These are phyloP conservation scores for Populus tremula DNA, from an alignment of 345 rosid species.

Conservation along the genomic window DNA sequence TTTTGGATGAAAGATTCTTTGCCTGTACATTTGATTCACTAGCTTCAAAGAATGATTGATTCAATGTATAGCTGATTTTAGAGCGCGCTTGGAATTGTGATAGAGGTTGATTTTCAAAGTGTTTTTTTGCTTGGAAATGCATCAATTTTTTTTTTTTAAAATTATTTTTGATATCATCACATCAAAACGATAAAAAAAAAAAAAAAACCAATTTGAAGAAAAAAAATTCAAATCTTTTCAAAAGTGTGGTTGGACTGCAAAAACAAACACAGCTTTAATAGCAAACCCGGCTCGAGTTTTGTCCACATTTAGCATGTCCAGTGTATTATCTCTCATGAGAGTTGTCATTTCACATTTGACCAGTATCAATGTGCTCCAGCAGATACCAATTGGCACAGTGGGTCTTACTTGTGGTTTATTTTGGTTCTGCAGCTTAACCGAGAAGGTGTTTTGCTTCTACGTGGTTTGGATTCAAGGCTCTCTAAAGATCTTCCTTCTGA, in stretches of 20 bases:
- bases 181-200: no score
- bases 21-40: background rate
- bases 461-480: slow-evolving; percentile 90
- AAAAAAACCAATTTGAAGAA: no score
- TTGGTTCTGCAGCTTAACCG: slow-evolving; percentile 60
- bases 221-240: no score
- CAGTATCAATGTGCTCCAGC: slow-evolving; percentile 1
- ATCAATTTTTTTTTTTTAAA: no score
- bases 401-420: slow-evolving; percentile 8
- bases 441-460: slow-evolving; percentile 83
- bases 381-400: background rate
- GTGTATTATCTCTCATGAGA: background rate
- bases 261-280: background rate
- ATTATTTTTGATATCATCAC: no score
- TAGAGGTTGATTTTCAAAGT: no score
- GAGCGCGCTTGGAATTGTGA: no score
- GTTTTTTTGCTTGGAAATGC: no score
- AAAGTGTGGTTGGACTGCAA: no score
- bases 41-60: background rate
- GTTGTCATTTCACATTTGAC: background rate
- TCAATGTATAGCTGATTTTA: background rate
- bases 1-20: background rate
- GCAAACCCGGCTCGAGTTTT: background rate
- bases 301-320: background rate
- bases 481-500: slow-evolving; percentile 90